A percentile compares a stretch with the other conserved stretches of the same genome.
Conservation (phyloP, 2,329 filamentous ascomycete species). For the Neonectria coccinea region DNA sequence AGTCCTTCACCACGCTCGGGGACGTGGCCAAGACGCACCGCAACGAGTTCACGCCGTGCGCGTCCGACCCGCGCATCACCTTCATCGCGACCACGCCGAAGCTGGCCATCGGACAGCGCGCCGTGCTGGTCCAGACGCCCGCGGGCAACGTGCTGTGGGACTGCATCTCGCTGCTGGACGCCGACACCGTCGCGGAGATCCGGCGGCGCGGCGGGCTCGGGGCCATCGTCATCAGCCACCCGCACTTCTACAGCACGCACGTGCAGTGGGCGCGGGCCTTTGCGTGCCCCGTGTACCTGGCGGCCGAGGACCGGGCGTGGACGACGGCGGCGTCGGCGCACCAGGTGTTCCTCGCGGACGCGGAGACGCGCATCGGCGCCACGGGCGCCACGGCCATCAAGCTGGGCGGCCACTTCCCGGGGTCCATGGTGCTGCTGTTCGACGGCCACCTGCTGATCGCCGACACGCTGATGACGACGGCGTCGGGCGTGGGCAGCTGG, state of each 20-base stretch:
- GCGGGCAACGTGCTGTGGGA: conserved; percentile 84
- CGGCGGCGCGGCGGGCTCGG: conserved; percentile 71
- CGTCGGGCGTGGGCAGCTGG: conserved; percentile 64
- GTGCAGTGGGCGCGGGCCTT: conserved; percentile 79
- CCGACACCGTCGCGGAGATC: conserved; percentile 69
- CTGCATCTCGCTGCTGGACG: conserved; percentile 76
- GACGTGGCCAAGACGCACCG: conserved; percentile 57
- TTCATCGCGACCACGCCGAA: conserved; percentile 65
- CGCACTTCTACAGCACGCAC: conserved; percentile 85
- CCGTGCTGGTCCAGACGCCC: conserved; percentile 74
- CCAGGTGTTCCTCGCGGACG: conserved; percentile 60
- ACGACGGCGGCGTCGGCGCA: conserved; percentile 59
- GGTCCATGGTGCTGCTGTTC: conserved; percentile 75
- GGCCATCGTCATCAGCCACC: conserved; percentile 82
- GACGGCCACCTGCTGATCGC: conserved; percentile 75
- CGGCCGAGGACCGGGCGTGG: conserved; percentile 75
- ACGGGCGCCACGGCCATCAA: conserved; percentile 73
- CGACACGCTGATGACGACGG: conserved; percentile 80
- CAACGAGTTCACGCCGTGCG: conserved; percentile 66
- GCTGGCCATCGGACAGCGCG: conserved; percentile 81
- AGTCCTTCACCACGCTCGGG: conserved; percentile 73
- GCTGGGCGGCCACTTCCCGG: conserved; percentile 83
- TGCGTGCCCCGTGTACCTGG: conserved; percentile 75
- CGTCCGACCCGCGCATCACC: conserved; percentile 57
- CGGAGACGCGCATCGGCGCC: conserved; percentile 55